These are phyloP conservation scores for Coemansia sp. DNA, from an alignment of 192 early-diverging fungal species.

Conservation along the genomic window DNA sequence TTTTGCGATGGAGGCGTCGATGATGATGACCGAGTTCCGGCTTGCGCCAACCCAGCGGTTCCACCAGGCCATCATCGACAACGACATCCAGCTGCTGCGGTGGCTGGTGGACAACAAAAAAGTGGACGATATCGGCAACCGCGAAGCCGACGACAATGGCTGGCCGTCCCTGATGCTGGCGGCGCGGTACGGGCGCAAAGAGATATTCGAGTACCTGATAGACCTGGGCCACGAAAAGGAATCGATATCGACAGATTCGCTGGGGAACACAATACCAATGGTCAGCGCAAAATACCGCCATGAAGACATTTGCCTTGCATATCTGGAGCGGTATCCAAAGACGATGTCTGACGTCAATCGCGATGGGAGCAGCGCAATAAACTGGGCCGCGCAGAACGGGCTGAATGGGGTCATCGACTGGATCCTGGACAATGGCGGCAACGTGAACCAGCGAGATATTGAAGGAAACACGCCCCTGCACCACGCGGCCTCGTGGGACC, in stretches of 20 bases:
- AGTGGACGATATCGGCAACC: conserved; percentile 34
- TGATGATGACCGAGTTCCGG: conserved; percentile 34
- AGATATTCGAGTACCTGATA: conserved; percentile 29
- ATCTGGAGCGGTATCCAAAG: conserved; percentile 30
- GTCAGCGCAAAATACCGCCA: conserved; percentile 39
- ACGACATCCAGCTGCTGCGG: conserved; percentile 31
- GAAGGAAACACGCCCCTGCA: conserved; percentile 46
- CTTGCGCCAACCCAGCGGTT: conserved; percentile 29
- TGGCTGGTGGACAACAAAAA: conserved; percentile 35
- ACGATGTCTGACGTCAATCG: conserved; percentile 43
- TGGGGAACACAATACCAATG: conserved; percentile 43
- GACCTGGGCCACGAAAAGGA: conserved; percentile 40
- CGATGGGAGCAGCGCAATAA: conserved; percentile 41
- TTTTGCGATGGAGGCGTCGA: conserved; percentile 12
- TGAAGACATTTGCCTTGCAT: conserved; percentile 31
- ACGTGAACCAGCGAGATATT: conserved; percentile 43
- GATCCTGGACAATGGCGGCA: conserved; percentile 43
- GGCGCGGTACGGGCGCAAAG: conserved; percentile 28
- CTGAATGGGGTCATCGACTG: conserved; percentile 31
- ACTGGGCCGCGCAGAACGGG: conserved; percentile 40
- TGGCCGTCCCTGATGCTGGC: conserved; percentile 48
- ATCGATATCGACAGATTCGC: conserved; percentile 23
- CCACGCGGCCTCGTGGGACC: conserved; percentile 43
- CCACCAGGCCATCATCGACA: conserved; percentile 31
- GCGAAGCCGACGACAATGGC: conserved; percentile 21